Evolutionary conservation across 2,329 filamentous ascomycete genomes (phyloP).

Genomic region (Teratosphaeria pseudoeucalypti): DNA sequence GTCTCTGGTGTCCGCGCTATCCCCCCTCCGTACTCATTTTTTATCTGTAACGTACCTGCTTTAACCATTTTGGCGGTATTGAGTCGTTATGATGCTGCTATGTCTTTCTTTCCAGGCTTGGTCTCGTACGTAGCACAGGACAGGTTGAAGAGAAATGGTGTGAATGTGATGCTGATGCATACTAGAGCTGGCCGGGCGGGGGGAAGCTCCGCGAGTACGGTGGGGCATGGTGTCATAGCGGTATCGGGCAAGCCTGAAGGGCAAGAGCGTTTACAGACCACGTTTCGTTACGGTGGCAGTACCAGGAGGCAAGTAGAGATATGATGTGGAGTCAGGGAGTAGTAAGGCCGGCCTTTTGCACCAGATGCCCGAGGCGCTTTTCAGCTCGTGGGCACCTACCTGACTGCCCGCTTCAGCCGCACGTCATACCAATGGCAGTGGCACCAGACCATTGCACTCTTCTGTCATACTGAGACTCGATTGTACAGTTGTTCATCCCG

Average conservation of each 20-base stretch:
- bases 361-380: neutral
- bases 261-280: neutral
- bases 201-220: neutral
- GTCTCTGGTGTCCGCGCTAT: constrained; percentile 7
- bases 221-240: neutral
- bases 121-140: neutral
- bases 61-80: constrained; percentile 86
- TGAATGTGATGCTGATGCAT: neutral
- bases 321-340: neutral
- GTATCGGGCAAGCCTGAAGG: neutral
- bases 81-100: constrained; percentile 4
- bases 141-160: neutral
- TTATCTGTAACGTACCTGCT: constrained; percentile 59
- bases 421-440: neutral
- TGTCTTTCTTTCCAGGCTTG: neutral
- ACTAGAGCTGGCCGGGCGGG: neutral
- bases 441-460: neutral
- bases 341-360: neutral
- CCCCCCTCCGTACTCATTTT: neutral
- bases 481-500: neutral
- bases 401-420: neutral
- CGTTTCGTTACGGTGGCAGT: neutral
- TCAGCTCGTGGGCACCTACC: neutral
- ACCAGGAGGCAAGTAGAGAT: neutral
- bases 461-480: neutral